Evolutionary conservation across 805 yeast genomes (phyloP).

Genomic region (Candida nitratophila): DNA sequence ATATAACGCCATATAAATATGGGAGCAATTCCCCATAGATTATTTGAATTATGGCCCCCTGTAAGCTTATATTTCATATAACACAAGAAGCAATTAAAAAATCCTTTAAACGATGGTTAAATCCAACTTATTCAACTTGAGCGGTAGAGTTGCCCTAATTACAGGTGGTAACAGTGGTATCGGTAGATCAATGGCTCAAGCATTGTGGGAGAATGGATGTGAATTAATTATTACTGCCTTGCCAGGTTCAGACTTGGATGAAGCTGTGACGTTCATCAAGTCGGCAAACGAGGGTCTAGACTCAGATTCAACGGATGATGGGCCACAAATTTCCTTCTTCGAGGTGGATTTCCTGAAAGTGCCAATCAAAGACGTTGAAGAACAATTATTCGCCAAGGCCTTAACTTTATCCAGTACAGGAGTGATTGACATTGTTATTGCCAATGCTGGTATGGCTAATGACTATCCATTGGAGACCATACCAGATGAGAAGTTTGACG

Average conservation of each 20-base stretch:
- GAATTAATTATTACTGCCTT: constrained; percentile 29
- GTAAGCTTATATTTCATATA: no score
- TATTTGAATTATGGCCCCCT: no score
- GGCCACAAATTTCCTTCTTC: constrained; percentile 32
- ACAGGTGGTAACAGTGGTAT: constrained; percentile 55
- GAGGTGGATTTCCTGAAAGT: constrained; percentile 21
- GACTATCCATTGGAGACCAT: constrained; percentile 28
- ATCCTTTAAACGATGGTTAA: neutral
- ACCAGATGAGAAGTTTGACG: constrained; percentile 30
- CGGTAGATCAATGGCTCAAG: constrained; percentile 45
- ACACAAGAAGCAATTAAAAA: neutral
- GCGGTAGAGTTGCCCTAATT: constrained; percentile 33
- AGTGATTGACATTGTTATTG: constrained; percentile 24
- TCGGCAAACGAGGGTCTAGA: constrained; percentile 6
- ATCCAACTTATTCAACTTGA: constrained; percentile 23
- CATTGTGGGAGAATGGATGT: constrained; percentile 45
- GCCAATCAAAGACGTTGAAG: constrained; percentile 22
- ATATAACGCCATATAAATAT: no score
- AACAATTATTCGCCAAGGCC: constrained; percentile 24
- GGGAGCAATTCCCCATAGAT: no score
- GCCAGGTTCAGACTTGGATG: constrained; percentile 22
- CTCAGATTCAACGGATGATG: constrained; percentile 14
- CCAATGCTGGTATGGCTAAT: constrained; percentile 29
- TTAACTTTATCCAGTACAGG: constrained; percentile 23
- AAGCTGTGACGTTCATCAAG: constrained; percentile 18